Conservation (phyloP, 2,329 filamentous ascomycete genomes). For the Cladosporium sp. region DNA sequence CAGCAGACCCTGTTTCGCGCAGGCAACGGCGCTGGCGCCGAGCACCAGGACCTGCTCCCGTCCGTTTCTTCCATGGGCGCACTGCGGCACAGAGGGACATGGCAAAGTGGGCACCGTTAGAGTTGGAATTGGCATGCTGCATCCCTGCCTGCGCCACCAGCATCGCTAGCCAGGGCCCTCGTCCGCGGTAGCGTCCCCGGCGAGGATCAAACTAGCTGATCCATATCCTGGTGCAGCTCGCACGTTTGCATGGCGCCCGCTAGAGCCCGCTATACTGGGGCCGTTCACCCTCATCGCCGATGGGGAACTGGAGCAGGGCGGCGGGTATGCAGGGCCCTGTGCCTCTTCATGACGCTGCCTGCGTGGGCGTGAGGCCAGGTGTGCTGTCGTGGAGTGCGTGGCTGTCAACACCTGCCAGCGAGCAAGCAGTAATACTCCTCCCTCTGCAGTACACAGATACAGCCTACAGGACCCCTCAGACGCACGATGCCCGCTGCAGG, state of each 20-base stretch:
- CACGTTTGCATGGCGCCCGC: constrained; percentile 1
- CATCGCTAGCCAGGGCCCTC: constrained; percentile 7
- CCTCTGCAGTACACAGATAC: no score
- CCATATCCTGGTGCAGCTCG: constrained; percentile 11
- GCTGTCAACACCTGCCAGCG: not conserved
- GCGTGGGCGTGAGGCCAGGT: not conserved
- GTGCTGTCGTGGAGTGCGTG: not conserved
- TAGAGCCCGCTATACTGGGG: not conserved
- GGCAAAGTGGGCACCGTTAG: constrained; percentile 12
- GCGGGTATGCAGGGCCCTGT: not conserved
- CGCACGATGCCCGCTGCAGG: not conserved
- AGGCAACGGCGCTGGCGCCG: constrained; percentile 9
- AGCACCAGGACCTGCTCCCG: constrained; percentile 8
- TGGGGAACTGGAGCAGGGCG: constrained; percentile 1
- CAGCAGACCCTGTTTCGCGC: constrained; percentile 13
- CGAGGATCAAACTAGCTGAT: constrained; percentile 10
- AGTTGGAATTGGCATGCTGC: constrained; percentile 13
- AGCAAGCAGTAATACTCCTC: not conserved
- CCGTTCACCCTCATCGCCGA: constrained; percentile 4
- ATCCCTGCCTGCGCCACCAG: constrained; percentile 11
- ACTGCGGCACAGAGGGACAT: constrained; percentile 11
- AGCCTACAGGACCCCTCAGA: no score
- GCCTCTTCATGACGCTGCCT: not conserved
- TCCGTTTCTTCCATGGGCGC: constrained; percentile 12
- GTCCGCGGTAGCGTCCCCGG: constrained; percentile 1